phyloP scores from a whole-genome alignment of 2,329 filamentous ascomycete species.

The Aspergillus ibericus region DNA sequence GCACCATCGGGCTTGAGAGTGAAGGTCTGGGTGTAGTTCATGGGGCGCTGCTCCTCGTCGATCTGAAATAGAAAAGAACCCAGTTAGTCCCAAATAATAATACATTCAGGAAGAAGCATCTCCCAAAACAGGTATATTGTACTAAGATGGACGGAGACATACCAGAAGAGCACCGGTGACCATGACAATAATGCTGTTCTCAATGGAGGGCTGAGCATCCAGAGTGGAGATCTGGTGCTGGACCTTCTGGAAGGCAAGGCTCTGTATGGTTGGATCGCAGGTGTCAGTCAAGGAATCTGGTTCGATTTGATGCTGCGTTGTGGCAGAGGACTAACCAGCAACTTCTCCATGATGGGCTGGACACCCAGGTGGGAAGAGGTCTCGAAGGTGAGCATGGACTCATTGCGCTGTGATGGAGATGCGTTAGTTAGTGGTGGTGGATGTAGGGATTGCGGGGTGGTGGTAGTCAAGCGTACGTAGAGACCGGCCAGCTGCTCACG shows the following conservation, averaged over 20 bases:
- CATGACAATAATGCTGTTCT: slow-evolving; percentile 76
- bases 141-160: slow-evolving; percentile 36
- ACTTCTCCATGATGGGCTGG: slow-evolving; percentile 72
- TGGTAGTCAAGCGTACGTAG: slow-evolving; percentile 65
- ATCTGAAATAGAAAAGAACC: slow-evolving; percentile 55
- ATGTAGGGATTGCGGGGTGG: neutral
- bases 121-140: neutral
- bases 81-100: too few species aligned
- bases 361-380: slow-evolving; percentile 65
- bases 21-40: slow-evolving; percentile 91
- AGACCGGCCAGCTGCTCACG: slow-evolving; percentile 65
- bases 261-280: slow-evolving; percentile 48
- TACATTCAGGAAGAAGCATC: too few species aligned
- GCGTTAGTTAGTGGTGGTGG: neutral
- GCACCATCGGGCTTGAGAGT: slow-evolving; percentile 69
- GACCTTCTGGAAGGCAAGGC: slow-evolving; percentile 77
- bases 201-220: slow-evolving; percentile 76
- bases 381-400: slow-evolving; percentile 96
- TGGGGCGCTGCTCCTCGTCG: slow-evolving; percentile 79
- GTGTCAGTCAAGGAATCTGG: neutral
- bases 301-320: neutral
- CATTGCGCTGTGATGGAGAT: slow-evolving; percentile 59
- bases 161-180: slow-evolving; percentile 86
- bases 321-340: slow-evolving; percentile 61
- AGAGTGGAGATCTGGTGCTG: slow-evolving; percentile 74